Base-by-base conservation (phyloP, 1,284 basidiomycete genomes). In the Rhodotorula mucilaginosa region DNA sequence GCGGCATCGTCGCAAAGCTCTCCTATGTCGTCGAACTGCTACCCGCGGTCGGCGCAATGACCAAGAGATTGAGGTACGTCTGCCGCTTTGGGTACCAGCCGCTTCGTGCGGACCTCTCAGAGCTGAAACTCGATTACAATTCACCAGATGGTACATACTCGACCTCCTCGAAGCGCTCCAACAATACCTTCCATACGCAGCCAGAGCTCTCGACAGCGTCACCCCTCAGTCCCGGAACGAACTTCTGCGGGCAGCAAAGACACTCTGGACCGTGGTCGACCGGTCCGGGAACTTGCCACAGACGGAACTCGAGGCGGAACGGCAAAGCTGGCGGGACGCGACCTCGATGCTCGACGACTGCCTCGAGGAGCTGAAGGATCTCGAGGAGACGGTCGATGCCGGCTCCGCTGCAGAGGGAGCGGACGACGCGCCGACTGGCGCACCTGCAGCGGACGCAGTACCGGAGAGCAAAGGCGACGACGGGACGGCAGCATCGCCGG, bases 331-430 rank as follows among this genome's bases (percentile, higher is more conserved):
- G 74, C 34, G 39, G 7, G 66, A 66, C 18, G 58, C 58, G 12
- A 18, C 66, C n/a, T 58, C 39, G 23, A 29, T 76, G 34, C 18
- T 76, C 47, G 66, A 72, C 29, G 74, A 76, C 46, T 56, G 58
- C 48, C 58, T 65, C 54, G 62, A 59, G 56, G 65, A 69, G 44
- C 13, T 67, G 16, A 54, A 39, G 26, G 61, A 58, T n/a, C 47
- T 64, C 3, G 62, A 61, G 5, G 62, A 69, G 23, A 63, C 46
- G 0, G 59, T 56, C 34, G 51, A 48, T 47, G 67, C 61, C 34
- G 61, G 58, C 29, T 51, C 44, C 4, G 34, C 34, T 23, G 58
- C 47, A 15, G 57, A 52, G 6, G 48, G 26, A 52, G 52, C 15
- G 5, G 48, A 63, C 15, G 52, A 44, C 23, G 58, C 56, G 8